Evolutionary conservation across 345 rosid species (phyloP), one percentile per base, ranked within the genome.

Genomic region (Salix purpurea): DNA sequence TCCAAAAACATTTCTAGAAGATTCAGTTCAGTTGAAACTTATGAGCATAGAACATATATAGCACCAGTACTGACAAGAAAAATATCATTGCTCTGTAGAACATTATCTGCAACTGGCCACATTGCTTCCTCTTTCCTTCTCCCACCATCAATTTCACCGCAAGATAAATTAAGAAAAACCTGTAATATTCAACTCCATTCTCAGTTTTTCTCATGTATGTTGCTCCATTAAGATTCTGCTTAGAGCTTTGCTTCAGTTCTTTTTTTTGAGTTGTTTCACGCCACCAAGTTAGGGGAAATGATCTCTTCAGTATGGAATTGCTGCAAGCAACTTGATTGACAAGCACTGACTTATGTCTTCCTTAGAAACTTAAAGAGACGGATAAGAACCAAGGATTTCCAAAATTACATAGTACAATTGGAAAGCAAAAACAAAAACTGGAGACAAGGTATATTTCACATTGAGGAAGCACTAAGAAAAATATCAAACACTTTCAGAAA

Each of bases 291-390:
- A 40, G 44, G 44, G 44, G 9, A 40, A 9, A 40, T 40, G 44
- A 40, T 40, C 44, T 40, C 44, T 40, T 40, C 44, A 40, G 44
- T 40, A 40, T 40, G 44, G 44, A 8, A 40, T 52, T 52, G 60
- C 60, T 19, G 60, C 60, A 54, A 21, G 60, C n/a, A 19, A 21
- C 24, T 54, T 54, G 60, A 54, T 7, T 21, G 60, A 7, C 60
- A 21, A 8, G 23, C 68, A 80, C 85, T 66, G 5, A 65, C 76
- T 54, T 56, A 88, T 97, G 98, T 91, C 86, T 92, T 96, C 42
- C 88, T 82, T 64, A 94, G 92, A 83, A 91, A 92, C 80, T 94
- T 92, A 70, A 85, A 88, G 81, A 96, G 84, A 86, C 97, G 44
- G 44, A 40, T 40, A 3, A 40, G 44, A 40, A 10, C 44, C 44